phyloP scores from a whole-genome alignment of 345 rosid genomes.

The Arabidopsis arenosa region DNA sequence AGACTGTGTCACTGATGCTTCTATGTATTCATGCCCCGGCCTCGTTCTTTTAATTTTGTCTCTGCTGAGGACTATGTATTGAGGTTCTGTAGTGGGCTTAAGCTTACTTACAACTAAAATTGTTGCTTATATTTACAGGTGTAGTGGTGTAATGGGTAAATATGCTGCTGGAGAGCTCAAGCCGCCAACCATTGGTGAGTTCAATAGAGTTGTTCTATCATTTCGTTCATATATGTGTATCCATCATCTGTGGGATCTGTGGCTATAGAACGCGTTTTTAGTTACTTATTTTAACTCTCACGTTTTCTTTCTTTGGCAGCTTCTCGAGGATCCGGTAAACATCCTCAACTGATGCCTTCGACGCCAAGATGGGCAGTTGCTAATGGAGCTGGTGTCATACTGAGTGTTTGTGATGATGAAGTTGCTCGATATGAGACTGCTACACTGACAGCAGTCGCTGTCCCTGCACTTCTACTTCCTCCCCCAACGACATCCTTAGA shows the following conservation, averaged over 20 bases:
- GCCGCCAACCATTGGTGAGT: conserved; percentile 89
- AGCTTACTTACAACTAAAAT: neutral
- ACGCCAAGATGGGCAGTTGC: conserved; percentile 99
- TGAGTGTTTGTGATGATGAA: conserved; percentile 98
- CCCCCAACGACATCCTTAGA: conserved; percentile 96
- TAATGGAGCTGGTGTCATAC: conserved; percentile 96
- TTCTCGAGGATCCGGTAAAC: conserved; percentile 95
- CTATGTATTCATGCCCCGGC: conserved; percentile 2
- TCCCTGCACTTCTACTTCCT: conserved; percentile 96
- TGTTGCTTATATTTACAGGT: conserved; percentile 60
- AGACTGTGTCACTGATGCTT: conserved; percentile 26
- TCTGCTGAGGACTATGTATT: conserved; percentile 12
- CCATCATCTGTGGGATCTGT: neutral
- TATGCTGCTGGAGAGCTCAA: conserved; percentile 97
- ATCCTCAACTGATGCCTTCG: conserved; percentile 93
- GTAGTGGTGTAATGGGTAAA: conserved; percentile 98
- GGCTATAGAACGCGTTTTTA: conserved; percentile 20
- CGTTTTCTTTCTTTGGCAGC: conserved; percentile 53
- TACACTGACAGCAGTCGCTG: conserved; percentile 92
- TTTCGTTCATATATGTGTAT: neutral
- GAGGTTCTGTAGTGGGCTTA: conserved; percentile 16
- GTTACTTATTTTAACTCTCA: conserved; percentile 24
- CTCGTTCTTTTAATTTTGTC: neutral
- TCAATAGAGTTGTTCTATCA: conserved; percentile 13
- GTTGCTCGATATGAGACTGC: conserved; percentile 96